Conservation (phyloP, 805 yeast genomes). For the Yamadazyma philogaea region DNA sequence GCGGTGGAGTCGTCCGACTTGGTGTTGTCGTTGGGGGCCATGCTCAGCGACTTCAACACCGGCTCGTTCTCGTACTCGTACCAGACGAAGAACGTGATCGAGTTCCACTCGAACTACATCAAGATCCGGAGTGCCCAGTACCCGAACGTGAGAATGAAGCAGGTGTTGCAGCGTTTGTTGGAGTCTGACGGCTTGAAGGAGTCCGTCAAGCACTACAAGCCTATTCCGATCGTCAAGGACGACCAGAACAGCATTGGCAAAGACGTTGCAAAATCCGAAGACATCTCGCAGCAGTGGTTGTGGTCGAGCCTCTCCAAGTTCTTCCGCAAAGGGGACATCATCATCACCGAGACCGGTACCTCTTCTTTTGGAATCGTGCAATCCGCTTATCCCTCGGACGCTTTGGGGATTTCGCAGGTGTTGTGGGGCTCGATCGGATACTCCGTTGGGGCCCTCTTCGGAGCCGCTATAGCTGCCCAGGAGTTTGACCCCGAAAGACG, state of each 20-base stretch:
- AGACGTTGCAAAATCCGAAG: conserved; percentile 7
- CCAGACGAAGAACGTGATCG: conserved; percentile 70
- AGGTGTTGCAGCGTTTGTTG: conserved; percentile 25
- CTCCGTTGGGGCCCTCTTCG: conserved; percentile 33
- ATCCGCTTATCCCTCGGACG: conserved; percentile 27
- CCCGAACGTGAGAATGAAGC: conserved; percentile 72
- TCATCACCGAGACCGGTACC: conserved; percentile 36
- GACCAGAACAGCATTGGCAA: conserved; percentile 13
- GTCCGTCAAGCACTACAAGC: conserved; percentile 12
- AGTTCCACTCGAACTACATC: conserved; percentile 75
- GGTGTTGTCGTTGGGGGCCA: conserved; percentile 75
- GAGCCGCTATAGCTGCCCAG: conserved; percentile 34
- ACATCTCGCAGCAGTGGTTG: conserved; percentile 28
- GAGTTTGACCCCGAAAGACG: conserved; percentile 31
- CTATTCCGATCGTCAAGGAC: conserved; percentile 15
- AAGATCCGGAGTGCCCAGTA: conserved; percentile 67
- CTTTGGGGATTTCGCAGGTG: conserved; percentile 33
- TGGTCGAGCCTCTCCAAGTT: conserved; percentile 28
- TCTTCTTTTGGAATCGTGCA: conserved; percentile 35
- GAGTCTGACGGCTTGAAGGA: conserved; percentile 6
- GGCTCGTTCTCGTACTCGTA: conserved; percentile 80
- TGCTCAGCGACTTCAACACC: conserved; percentile 85
- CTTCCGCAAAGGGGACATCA: conserved; percentile 30
- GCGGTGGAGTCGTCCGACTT: conserved; percentile 46
- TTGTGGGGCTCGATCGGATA: conserved; percentile 38